Base-by-base conservation (phyloP, 163 green algal genomes). In the Coccomyxa subellipsoidea region DNA sequence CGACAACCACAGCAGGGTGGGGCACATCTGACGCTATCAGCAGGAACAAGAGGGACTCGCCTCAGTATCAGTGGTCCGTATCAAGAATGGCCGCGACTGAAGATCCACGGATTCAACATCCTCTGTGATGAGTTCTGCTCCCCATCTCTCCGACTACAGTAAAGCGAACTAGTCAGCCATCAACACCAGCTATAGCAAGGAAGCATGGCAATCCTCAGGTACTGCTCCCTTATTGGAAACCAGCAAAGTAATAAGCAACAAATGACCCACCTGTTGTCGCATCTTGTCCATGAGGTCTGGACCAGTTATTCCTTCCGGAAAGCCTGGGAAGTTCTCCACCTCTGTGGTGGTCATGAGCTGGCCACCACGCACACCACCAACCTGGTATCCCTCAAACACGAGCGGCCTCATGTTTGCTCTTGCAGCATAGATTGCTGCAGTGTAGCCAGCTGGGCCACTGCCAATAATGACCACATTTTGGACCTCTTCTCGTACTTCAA, bases 211-310 rank as follows among this genome's bases (percentile, higher is more conserved):
- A n/a, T n/a, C n/a, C n/a, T n/a, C n/a, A n/a, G n/a, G n/a, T n/a
- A n/a, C n/a, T n/a, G n/a, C n/a, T n/a, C n/a, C n/a, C n/a, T n/a
- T n/a, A n/a, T n/a, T n/a, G n/a, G n/a, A n/a, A n/a, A n/a, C n/a
- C n/a, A n/a, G n/a, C 0, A 2, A 39, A n/a, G 10, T 7, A 34
- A 73, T 73, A 1, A 37, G 66, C 8, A 10, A 73, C 18, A 73
- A 36, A 23, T 54, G 10, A 29, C 66, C 31, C 70, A 96, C 93
- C 93, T 99, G 96, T 69, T 90, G 84, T 8, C 95, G 89, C 96
- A 99, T 99, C n/a, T 90, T 88, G 77, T 99, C 96, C 96, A 99
- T 99, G 7, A 99, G 90, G 82, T 99, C 96, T 40, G 96, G 96
- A 3, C 96, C 96, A 0, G 96, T 98, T 59, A 99, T 93, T 35